Evolutionary conservation across 1,139 yeast species (phyloP).

Genomic region (Insectozyma bohioensis): DNA sequence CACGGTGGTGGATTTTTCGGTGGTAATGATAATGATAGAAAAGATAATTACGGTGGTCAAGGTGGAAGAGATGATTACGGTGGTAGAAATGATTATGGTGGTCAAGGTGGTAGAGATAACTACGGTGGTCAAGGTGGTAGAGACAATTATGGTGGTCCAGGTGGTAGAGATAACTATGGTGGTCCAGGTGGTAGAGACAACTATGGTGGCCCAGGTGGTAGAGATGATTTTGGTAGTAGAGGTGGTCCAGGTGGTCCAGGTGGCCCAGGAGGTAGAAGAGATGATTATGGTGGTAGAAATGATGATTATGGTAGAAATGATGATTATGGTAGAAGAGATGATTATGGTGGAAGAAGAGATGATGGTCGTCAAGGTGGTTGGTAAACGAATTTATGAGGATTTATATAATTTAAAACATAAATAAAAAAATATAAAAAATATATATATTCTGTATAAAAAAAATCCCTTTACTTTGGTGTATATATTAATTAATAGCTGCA

Average conservation of each 20-base stretch:
- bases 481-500: no score
- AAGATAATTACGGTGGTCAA: slow-evolving; percentile 16
- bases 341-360: slow-evolving; percentile 11
- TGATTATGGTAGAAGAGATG: slow-evolving; percentile 9
- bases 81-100: slow-evolving; percentile 15
- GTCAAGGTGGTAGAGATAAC: slow-evolving; percentile 12
- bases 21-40: slow-evolving; percentile 14
- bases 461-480: no score
- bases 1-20: slow-evolving; percentile 15
- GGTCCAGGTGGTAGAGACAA: slow-evolving; percentile 12
- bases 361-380: slow-evolving; percentile 10
- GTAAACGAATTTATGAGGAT: no score
- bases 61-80: slow-evolving; percentile 15
- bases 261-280: slow-evolving; percentile 5
- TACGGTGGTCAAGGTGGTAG: slow-evolving; percentile 6
- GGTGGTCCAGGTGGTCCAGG: slow-evolving; percentile 1
- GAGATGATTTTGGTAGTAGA: slow-evolving; percentile 16
- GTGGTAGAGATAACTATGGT: slow-evolving; percentile 14
- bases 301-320: slow-evolving; percentile 14
- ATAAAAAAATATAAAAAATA: not conserved
- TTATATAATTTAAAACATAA: no score
- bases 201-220: slow-evolving; percentile 17
- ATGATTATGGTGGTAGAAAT: slow-evolving; percentile 13
- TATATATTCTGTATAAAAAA: no score
- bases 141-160: slow-evolving; percentile 15